Base-by-base conservation (phyloP, 1,284 basidiomycete species). In the Trichosporon faecale region DNA sequence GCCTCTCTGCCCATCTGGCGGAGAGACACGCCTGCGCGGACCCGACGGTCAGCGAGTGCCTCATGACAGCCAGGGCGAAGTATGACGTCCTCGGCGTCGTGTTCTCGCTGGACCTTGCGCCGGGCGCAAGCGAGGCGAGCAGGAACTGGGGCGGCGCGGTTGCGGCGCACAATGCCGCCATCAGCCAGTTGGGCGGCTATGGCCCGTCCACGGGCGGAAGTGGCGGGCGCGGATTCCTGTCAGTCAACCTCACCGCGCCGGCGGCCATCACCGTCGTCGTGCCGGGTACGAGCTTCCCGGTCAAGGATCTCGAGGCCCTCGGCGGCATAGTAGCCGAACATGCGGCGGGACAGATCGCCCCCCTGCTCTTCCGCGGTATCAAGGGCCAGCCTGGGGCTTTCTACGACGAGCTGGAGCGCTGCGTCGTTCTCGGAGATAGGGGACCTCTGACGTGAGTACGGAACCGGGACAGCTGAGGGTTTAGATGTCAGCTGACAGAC, bases 361-460 rank as follows among this genome's bases (percentile, higher is more conserved):
- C n/a, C 27, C 66, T 1, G 23, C 63, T 2, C 29, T 74, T 25
- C 65, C 21, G 68, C 31, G 16, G 52, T 33, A 12, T 70, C 64
- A 3, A 65, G 66, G 14, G 64, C 18, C 40, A 57, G 37, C 14
- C 52, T 14, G 49, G 64, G 16, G 57, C 76, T 12, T 78, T 76
- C 70, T 71, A 74, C 16, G 78, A 79, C 66, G 76, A 78, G 66
- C 69, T 80, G 14, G 78, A 80, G 68, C 70, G 72, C 2, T 55
- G 65, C 12, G 69, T 79, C 21, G 66, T 73, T 21, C 69, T 76
- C 6, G 71, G 65, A 18, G 44, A 46, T 3, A 29, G 70, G 2
- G 76, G 76, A 3, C 63, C 70, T 2, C 64, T 80, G 14, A 68
- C 65, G 73, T 75, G 69, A 66, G 75, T 73, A 7, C 25, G n/a